Conservation (phyloP, 306 rosid species). For the Phaseolus lunatus region DNA sequence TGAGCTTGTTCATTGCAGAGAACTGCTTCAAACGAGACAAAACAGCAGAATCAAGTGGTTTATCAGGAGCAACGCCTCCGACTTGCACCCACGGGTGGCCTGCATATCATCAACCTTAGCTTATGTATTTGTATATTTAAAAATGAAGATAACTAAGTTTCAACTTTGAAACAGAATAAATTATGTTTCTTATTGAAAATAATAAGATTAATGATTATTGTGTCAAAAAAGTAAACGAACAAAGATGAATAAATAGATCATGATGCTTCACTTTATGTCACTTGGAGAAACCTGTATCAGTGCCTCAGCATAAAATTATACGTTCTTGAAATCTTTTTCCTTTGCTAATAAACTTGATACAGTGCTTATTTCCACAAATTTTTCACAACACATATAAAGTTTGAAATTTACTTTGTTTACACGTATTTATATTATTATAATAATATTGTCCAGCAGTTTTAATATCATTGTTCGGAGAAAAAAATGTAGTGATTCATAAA, state of each 20-base stretch:
- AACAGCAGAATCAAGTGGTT: constrained; percentile 93
- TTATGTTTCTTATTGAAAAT: constrained; percentile 35
- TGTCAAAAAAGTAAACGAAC: background rate
- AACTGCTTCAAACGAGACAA: constrained; percentile 92
- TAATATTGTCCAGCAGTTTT: no score
- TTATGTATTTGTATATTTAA: constrained; percentile 34
- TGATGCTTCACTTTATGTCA: background rate
- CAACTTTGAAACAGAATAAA: background rate
- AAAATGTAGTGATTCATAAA: constrained; percentile 8
- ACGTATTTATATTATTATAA: no score
- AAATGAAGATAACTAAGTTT: constrained; percentile 22
- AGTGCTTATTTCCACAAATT: background rate
- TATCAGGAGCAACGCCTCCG: constrained; percentile 86
- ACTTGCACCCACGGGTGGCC: constrained; percentile 96
- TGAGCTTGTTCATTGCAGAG: constrained; percentile 90
- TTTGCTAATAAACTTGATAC: background rate
- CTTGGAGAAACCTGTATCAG: constrained; percentile 1
- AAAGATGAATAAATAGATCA: background rate
- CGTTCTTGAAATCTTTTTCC: background rate
- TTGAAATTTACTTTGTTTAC: no score
- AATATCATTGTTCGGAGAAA: no score
- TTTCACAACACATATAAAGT: no score
- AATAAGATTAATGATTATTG: constrained; percentile 18
- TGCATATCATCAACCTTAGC: constrained; percentile 50
- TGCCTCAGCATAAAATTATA: constrained; percentile 16